These are phyloP conservation scores for Schizochytrium sp. DNA, from an alignment of 108 stramenopile species.

Conservation along the genomic window DNA sequence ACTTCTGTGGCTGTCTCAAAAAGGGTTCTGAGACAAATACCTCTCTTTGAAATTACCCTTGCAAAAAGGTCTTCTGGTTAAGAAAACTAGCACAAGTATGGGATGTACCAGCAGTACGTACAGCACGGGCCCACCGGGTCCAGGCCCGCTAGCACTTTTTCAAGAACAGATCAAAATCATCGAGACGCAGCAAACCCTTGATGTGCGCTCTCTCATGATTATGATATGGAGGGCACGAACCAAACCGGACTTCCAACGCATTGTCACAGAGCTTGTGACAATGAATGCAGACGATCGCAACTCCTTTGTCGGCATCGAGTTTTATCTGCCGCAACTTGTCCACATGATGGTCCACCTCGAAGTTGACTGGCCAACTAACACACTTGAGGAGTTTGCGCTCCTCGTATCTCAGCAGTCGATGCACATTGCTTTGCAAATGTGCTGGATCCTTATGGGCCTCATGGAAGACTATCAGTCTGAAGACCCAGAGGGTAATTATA, in stretches of 20 bases:
- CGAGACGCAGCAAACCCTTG: conserved; percentile 41
- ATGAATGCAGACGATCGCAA: conserved; percentile 92
- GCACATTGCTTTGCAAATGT: conserved; percentile 95
- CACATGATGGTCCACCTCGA: conserved; percentile 99
- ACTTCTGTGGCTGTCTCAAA: no score
- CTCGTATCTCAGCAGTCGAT: conserved; percentile 94
- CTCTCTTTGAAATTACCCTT: no score
- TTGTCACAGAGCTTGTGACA: conserved; percentile 90
- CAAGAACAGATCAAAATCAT: conserved; percentile 29
- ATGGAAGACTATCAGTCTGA: conserved; percentile 98
- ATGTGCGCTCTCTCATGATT: conserved; percentile 78
- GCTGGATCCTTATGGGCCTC: conserved; percentile 96
- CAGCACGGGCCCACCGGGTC: background rate
- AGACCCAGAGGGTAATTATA: conserved; percentile 83
- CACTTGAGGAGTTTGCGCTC: conserved; percentile 93
- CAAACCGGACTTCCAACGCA: conserved; percentile 88
- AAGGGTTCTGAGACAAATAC: no score
- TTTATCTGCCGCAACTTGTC: conserved; percentile 97
- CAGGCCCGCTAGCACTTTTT: conserved; percentile 32
- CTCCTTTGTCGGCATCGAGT: conserved; percentile 98
- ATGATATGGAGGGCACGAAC: conserved; percentile 94
- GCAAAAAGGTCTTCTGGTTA: no score
- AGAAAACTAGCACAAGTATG: background rate
- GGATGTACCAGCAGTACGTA: conserved; percentile 14
- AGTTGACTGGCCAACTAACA: conserved; percentile 90